These are phyloP conservation scores for Diaporthe batatas DNA, from an alignment of 2,329 filamentous ascomycete genomes.

Conservation along the genomic window DNA sequence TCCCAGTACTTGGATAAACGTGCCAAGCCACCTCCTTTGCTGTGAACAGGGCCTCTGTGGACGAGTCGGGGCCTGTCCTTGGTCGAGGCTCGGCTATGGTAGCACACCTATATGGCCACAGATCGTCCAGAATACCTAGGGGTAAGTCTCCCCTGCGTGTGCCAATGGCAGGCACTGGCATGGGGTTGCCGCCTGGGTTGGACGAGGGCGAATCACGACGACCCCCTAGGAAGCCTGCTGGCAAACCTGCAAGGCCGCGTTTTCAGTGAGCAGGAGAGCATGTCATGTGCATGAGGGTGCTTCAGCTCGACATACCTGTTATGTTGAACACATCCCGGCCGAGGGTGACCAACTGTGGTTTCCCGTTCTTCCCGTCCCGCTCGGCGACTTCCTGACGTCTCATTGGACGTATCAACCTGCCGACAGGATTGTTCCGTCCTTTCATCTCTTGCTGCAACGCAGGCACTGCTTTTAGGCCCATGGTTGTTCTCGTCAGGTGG, in stretches of 20 bases:
- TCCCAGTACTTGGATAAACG: not conserved
- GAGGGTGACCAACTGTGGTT: not conserved
- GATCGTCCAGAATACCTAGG: not conserved
- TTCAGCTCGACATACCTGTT: not conserved
- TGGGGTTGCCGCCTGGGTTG: not conserved
- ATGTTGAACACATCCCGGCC: constrained; percentile 4
- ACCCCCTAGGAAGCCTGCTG: no score
- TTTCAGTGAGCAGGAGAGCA: not conserved
- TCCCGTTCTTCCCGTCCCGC: not conserved
- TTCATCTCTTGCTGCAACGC: not conserved
- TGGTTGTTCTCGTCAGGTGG: not conserved
- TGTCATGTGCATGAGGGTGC: fast-evolving
- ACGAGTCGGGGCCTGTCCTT: not conserved
- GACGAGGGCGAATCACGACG: not conserved
- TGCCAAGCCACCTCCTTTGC: constrained; percentile 16
- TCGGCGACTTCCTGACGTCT: constrained; percentile 1
- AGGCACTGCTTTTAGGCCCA: not conserved
- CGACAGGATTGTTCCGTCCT: not conserved
- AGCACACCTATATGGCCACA: not conserved
- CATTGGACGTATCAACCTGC: not conserved
- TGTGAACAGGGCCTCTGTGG: not conserved
- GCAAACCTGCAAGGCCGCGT: not conserved
- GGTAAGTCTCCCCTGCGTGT: not conserved
- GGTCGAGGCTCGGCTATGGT: constrained; percentile 11
- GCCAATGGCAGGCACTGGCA: not conserved